phyloP scores from a whole-genome alignment of 352 stramenopile genomes.

The Phytophthora quininea region DNA sequence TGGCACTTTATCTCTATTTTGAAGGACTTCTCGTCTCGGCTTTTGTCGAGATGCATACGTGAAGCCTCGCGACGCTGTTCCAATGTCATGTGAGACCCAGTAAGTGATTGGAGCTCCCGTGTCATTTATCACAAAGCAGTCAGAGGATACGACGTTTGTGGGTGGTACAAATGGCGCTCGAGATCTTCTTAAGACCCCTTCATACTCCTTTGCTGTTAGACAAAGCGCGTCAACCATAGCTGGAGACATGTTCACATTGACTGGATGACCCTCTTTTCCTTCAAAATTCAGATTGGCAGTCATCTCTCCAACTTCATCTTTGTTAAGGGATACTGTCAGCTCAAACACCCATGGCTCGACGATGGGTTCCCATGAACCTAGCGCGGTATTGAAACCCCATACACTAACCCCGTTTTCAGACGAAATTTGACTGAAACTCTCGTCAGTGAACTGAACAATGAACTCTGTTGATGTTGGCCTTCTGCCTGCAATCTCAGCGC shows the following conservation, averaged over 20 bases:
- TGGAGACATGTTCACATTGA: slow-evolving; percentile 78
- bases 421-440: slow-evolving; percentile 46
- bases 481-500: slow-evolving; percentile 24
- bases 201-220: slow-evolving; percentile 63
- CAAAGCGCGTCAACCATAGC: slow-evolving; percentile 70
- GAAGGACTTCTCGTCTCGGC: slow-evolving; percentile 47
- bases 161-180: slow-evolving; percentile 41
- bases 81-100: slow-evolving; percentile 61
- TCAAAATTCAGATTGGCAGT: slow-evolving; percentile 56
- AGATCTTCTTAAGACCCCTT: slow-evolving; percentile 33
- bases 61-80: slow-evolving; percentile 54
- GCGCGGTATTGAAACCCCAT: slow-evolving; percentile 77
- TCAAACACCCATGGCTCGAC: slow-evolving; percentile 82
- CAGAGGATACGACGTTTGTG: slow-evolving; percentile 78
- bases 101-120: slow-evolving; percentile 62
- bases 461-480: slow-evolving; percentile 35
- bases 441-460: slow-evolving; percentile 64
- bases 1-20: slow-evolving; percentile 61
- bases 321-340: slow-evolving; percentile 38
- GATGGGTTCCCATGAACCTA: slow-evolving; percentile 82
- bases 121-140: slow-evolving; percentile 84
- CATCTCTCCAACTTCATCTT: slow-evolving; percentile 53
- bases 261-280: slow-evolving; percentile 58
- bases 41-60: slow-evolving; percentile 61
- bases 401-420: slow-evolving; percentile 79